These are phyloP conservation scores for Geranium rotundifolium DNA, from an alignment of 345 rosid species.

Conservation along the genomic window DNA sequence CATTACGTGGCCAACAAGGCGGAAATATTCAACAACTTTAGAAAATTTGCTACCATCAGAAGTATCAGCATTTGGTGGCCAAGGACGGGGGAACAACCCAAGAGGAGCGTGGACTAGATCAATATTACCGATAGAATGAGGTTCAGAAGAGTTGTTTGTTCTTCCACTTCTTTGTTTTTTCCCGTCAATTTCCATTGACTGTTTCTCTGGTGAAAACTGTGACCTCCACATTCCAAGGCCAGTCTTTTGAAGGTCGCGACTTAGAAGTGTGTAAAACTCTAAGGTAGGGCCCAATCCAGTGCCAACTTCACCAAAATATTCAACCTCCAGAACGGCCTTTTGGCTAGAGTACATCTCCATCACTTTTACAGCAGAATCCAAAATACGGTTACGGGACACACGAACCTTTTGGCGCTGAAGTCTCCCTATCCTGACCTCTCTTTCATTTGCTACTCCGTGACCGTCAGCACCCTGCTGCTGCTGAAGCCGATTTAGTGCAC, in stretches of 20 bases:
- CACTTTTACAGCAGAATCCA: slow-evolving; percentile 98
- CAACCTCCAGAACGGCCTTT: slow-evolving; percentile 96
- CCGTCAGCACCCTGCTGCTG: slow-evolving; percentile 99
- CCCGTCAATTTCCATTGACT: slow-evolving; percentile 45
- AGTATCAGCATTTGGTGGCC: slow-evolving; percentile 62
- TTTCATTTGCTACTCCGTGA: slow-evolving; percentile 63
- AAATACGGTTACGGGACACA: slow-evolving; percentile 85
- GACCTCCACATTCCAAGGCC: slow-evolving; percentile 95
- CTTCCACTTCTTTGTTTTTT: slow-evolving; percentile 41
- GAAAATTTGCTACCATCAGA: slow-evolving; percentile 66
- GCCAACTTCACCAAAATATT: slow-evolving; percentile 99
- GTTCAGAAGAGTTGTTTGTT: slow-evolving; percentile 11
- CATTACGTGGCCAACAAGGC: slow-evolving; percentile 89
- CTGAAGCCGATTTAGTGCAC: slow-evolving; percentile 92
- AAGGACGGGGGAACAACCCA: slow-evolving; percentile 91
- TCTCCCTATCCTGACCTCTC: slow-evolving; percentile 93
- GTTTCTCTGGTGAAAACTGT: slow-evolving; percentile 34
- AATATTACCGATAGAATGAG: too few species aligned
- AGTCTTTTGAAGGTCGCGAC: slow-evolving; percentile 83
- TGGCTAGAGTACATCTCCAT: slow-evolving; percentile 99
- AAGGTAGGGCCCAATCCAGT: slow-evolving; percentile 98
- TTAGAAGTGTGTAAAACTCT: slow-evolving; percentile 90
- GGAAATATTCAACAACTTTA: slow-evolving; percentile 73
- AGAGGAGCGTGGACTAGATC: slow-evolving; percentile 57
- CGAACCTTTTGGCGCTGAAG: slow-evolving; percentile 98